Evolutionary conservation across 139 green algal species (phyloP).

Genomic region (Coelastrella sp.): DNA sequence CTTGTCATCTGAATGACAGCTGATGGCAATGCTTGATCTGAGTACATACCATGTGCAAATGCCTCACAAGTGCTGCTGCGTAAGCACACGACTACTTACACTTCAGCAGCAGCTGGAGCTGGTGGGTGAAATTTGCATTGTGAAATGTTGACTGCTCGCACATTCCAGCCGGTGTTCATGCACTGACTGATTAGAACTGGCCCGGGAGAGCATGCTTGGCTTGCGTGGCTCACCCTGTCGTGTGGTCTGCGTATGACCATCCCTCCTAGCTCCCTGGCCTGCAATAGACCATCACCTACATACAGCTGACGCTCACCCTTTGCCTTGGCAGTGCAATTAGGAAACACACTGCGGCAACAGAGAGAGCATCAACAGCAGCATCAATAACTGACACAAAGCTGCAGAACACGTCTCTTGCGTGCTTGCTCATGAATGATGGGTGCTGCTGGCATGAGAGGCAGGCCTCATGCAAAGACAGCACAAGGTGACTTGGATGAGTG

Average conservation of each 20-base stretch:
- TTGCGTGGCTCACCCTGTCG: slow-evolving; percentile 66
- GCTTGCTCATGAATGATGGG: not conserved
- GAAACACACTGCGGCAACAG: slow-evolving; percentile 75
- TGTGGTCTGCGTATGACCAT: slow-evolving; percentile 77
- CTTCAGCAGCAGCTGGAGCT: too few relatives aligned
- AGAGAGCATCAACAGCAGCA: not conserved
- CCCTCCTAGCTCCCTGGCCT: slow-evolving; percentile 73
- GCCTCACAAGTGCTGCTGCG: too few relatives aligned
- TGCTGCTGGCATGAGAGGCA: not conserved
- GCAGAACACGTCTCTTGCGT: too few relatives aligned
- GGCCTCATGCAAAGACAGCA: not conserved
- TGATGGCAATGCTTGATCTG: not conserved
- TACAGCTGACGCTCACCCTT: slow-evolving; percentile 77
- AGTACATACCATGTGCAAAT: too few relatives aligned
- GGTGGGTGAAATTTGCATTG: too few relatives aligned
- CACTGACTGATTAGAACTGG: too few relatives aligned
- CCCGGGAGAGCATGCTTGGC: too few relatives aligned
- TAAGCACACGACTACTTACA: too few relatives aligned
- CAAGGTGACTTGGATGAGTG: not conserved
- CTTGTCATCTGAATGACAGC: not conserved
- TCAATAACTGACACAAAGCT: too few relatives aligned
- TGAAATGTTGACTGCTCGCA: too few relatives aligned
- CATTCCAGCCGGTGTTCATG: too few relatives aligned
- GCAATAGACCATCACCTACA: slow-evolving; percentile 74
- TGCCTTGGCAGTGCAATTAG: slow-evolving; percentile 81